Evolutionary conservation across 176 grass and related monocot species (phyloP), one percentile per base, ranked within the genome.

Genomic region (Musa schizocarpa): DNA sequence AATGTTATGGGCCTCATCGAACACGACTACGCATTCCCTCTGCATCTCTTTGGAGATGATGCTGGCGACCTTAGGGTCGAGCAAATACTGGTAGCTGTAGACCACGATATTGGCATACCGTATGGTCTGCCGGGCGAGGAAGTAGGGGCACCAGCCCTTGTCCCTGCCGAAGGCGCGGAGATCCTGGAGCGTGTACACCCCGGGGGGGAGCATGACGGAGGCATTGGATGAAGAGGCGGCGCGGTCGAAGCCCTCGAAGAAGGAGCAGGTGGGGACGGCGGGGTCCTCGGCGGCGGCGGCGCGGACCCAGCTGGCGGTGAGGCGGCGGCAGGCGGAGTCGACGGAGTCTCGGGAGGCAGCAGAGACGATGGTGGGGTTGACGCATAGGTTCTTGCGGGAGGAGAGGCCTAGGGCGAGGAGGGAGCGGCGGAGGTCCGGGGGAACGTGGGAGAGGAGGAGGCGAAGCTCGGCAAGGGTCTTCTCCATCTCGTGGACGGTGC

Each of bases 401-500:
- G 85, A 89, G 69, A 92, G 87, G 11, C 91, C 91, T 13, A 94
- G 82, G 16, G 93, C 93, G 59, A 96, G 93, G 54, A 96, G 86
- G 43, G 84, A 86, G 43, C 76, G 68, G n/a, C 68, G 4, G 14
- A 73, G 72, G 53, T 81, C 9, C 13, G 79, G 51, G 0, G 94
- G 90, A 25, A 97, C 84, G 82, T 88, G 81, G 13, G 84, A 59
- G 66, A 81, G 77, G 62, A 97, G 86, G 74, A 97, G 88, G 55
- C 90, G 88, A 75, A 97, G 88, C 82, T 97, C 90, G 74, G 88
- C 79, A 16, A 97, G 88, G 68, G 88, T 93, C 71, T 97, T 97
- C 83, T 97, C 90, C 90, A 97, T 97, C 90, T 97, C 90, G 80
- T 97, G 94, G 27, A 97, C 94, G 65, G 94, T 97, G 86, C 90